phyloP scores from a whole-genome alignment of 371 early-diverging fungal genomes.

The Haplosporangium sp. region DNA sequence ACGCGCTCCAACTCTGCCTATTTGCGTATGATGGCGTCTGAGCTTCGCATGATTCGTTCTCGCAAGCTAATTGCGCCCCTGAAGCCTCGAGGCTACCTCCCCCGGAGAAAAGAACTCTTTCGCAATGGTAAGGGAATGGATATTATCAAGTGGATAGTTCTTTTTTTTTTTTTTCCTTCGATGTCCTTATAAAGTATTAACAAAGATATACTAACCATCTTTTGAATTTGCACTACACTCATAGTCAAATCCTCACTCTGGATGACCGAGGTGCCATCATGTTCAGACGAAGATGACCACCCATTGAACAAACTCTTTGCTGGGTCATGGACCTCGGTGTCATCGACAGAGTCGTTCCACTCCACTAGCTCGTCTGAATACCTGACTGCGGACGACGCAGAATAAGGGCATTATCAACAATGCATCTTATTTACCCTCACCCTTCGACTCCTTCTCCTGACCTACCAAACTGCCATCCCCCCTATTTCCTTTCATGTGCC shows the following conservation, averaged over 20 bases:
- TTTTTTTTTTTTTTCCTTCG: neutral
- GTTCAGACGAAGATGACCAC: conserved; percentile 28
- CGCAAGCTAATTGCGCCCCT: conserved; percentile 69
- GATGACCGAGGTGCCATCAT: conserved; percentile 14
- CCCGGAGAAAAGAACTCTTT: conserved; percentile 60
- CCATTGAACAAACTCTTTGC: conserved; percentile 30
- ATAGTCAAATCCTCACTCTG: conserved; percentile 40
- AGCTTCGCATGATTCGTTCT: conserved; percentile 70
- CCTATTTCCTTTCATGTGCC: too few relatives aligned
- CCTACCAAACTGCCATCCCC: too few relatives aligned
- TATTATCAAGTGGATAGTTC: too few relatives aligned
- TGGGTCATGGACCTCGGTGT: conserved; percentile 42
- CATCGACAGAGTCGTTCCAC: conserved; percentile 36
- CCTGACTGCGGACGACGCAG: conserved; percentile 34
- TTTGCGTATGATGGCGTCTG: conserved; percentile 69
- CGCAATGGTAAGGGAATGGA: conserved; percentile 21
- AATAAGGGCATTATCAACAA: conserved; percentile 17
- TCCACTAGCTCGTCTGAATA: conserved; percentile 41
- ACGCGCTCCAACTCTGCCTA: conserved; percentile 64
- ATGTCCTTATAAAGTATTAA: neutral
- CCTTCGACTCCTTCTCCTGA: too few relatives aligned
- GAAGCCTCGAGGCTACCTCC: conserved; percentile 62
- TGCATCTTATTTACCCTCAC: neutral
- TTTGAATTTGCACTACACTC: neutral
- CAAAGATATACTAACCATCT: neutral